Base-by-base conservation (phyloP, 2,329 filamentous ascomycete genomes). In the Trichoderma aggressivum region DNA sequence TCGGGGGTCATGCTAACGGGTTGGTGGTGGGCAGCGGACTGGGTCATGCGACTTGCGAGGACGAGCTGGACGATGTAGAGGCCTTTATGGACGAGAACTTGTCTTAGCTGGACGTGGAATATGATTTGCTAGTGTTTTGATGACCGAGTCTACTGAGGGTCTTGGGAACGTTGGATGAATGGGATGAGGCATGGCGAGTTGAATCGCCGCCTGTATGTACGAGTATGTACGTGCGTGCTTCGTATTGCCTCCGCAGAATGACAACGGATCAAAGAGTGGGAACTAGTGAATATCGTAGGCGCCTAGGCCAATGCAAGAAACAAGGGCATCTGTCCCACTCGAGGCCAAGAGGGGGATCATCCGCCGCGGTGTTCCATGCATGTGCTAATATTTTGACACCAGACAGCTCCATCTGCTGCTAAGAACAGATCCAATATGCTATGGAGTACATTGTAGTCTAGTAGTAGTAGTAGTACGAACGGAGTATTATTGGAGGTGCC, bases 61-160 rank as follows among this genome's bases (percentile, higher is more conserved):
- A 91, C 74, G 95, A 98, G 83, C 89, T 98, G 70, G 89, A 97
- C 72, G 92, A 97, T 77, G 84, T 98, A 21, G 93, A 97, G 81
- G 79, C 77, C 2, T 90, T 70, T 65, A 53, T 70, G 14, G 68
- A 65, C 14, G 68, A 70, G 56, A 50, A 53, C 14, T n/a, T 69
- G 65, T 34, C 30, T n/a, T 69, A 67, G 36, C 36, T 47, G 34
- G 34, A 21, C 2, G 3, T 43, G 34, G 24, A 7, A 21, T 18
- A 43, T 32, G 64, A 36, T 53, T 43, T 67, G 53, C 18, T 43
- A 58, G 26, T 39, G 16, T 18, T 39, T 56, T 16, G 7, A 28
- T 43, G 21, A 24, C 10, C 11, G 6, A 16, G 10, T 30, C 18
- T 21, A 43, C 43, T 12, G n/a, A 36, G 32, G 47, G 56, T 59